Evolutionary conservation across 495 filamentous ascomycete genomes (phyloP).

Genomic region (Aspergillus ostianus): DNA sequence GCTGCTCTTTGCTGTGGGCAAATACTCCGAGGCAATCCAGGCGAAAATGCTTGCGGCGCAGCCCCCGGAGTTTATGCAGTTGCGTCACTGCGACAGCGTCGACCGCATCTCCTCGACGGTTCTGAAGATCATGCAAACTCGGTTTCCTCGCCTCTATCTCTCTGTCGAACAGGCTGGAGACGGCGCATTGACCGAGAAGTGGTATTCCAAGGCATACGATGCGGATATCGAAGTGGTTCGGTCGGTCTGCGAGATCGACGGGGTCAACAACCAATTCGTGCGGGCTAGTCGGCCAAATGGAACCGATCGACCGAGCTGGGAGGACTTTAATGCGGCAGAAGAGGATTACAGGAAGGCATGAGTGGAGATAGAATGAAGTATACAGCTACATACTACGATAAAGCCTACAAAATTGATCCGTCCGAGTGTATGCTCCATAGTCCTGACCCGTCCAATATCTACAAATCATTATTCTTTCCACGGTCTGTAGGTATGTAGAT

Average conservation of each 20-base stretch:
- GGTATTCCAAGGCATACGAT: slow-evolving; percentile 40
- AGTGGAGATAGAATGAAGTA: neutral
- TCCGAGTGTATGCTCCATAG: neutral
- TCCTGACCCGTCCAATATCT: neutral
- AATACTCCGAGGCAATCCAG: slow-evolving; percentile 57
- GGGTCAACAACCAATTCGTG: slow-evolving; percentile 41
- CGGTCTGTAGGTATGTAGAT: too few species aligned
- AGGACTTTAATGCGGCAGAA: slow-evolving; percentile 31
- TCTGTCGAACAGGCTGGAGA: slow-evolving; percentile 13
- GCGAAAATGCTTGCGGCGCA: slow-evolving; percentile 52
- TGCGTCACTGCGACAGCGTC: slow-evolving; percentile 69
- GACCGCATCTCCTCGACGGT: slow-evolving; percentile 69
- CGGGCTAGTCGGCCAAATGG: slow-evolving; percentile 45
- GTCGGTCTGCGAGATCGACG: slow-evolving; percentile 37
- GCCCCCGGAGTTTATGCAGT: slow-evolving; percentile 57
- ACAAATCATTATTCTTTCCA: neutral
- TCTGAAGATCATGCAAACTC: slow-evolving; percentile 56
- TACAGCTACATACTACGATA: neutral
- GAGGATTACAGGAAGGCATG: slow-evolving; percentile 22
- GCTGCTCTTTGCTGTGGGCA: slow-evolving; percentile 61
- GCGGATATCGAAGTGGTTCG: slow-evolving; percentile 42
- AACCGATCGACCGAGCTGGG: slow-evolving; percentile 34
- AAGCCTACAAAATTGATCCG: neutral
- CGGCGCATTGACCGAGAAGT: slow-evolving; percentile 38
- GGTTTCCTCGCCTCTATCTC: slow-evolving; percentile 40